Percentiles rank a stretch among this genome's conserved stretches.
Conservation (phyloP, 768 basidiomycete species). For the Lentinula lateritia region DNA sequence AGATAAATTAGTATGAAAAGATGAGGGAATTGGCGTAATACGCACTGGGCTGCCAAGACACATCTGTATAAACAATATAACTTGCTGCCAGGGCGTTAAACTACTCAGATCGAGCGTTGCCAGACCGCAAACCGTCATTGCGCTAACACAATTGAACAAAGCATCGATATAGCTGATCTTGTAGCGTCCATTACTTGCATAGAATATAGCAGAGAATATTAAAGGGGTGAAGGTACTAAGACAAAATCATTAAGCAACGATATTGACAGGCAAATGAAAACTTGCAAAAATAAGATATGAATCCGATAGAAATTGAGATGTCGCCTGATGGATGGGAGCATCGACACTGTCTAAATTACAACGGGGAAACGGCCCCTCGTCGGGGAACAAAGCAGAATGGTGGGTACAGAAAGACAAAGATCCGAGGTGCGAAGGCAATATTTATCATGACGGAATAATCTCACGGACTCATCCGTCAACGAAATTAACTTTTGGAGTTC, state of each 20-base stretch:
- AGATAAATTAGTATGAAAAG: constrained; percentile 1
- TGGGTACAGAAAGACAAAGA: not conserved
- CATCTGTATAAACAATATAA: constrained; percentile 73
- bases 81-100: constrained; percentile 67
- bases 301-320: constrained; percentile 66
- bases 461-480: not conserved
- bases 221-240: constrained; percentile 72
- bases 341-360: not conserved
- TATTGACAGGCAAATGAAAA: constrained; percentile 8
- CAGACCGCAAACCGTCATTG: constrained; percentile 76
- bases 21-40: constrained; percentile 9
- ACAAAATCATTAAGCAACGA: constrained; percentile 5
- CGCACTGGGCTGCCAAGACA: constrained; percentile 68
- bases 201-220: constrained; percentile 75
- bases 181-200: constrained; percentile 71
- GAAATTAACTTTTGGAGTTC: not conserved
- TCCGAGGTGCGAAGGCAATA: not conserved
- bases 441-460: not conserved
- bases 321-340: constrained; percentile 25
- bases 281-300: constrained; percentile 60
- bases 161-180: constrained; percentile 61
- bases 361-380: not conserved
- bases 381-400: not conserved
- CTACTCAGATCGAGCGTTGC: constrained; percentile 63
- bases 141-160: constrained; percentile 72